Conservation (phyloP, 208 protist species). For the Acanthamoeba polyphaga region DNA sequence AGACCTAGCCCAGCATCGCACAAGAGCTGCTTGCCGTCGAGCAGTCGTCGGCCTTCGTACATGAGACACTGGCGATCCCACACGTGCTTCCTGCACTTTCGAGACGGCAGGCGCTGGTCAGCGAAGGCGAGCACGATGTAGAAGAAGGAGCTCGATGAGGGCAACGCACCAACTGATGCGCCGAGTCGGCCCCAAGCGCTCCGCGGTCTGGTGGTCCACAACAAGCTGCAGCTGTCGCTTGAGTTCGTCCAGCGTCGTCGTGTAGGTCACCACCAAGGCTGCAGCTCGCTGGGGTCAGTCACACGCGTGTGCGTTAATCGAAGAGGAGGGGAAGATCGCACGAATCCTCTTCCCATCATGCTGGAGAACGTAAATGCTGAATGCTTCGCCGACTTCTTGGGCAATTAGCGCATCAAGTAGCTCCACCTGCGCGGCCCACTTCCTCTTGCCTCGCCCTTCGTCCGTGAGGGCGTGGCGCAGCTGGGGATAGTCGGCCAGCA, state of each 20-base stretch:
- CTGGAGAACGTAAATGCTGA: background rate
- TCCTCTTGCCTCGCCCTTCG: background rate
- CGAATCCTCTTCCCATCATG: slow-evolving; percentile 19
- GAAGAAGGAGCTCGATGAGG: background rate
- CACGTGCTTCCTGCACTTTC: slow-evolving; percentile 26
- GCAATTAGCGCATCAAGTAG: slow-evolving; percentile 19
- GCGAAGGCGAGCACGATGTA: background rate
- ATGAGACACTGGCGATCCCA: slow-evolving; percentile 18
- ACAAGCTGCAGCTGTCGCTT: slow-evolving; percentile 14
- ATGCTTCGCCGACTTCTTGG: background rate
- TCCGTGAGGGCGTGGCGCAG: background rate
- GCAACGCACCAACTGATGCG: slow-evolving; percentile 5
- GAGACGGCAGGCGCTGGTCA: background rate
- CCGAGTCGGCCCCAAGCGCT: background rate
- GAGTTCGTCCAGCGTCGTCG: background rate
- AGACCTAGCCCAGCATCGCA: background rate
- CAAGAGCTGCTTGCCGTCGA: slow-evolving; percentile 13
- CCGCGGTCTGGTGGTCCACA: background rate
- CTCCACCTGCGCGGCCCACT: background rate
- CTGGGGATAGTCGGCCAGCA: background rate
- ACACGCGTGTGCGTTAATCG: background rate
- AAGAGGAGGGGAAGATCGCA: background rate
- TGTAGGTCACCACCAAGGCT: background rate
- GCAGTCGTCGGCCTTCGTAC: slow-evolving; percentile 4
- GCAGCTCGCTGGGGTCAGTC: background rate